These are phyloP conservation scores for Hanseniaspora sp. DNA, from an alignment of 1,139 yeast species.

Conservation along the genomic window DNA sequence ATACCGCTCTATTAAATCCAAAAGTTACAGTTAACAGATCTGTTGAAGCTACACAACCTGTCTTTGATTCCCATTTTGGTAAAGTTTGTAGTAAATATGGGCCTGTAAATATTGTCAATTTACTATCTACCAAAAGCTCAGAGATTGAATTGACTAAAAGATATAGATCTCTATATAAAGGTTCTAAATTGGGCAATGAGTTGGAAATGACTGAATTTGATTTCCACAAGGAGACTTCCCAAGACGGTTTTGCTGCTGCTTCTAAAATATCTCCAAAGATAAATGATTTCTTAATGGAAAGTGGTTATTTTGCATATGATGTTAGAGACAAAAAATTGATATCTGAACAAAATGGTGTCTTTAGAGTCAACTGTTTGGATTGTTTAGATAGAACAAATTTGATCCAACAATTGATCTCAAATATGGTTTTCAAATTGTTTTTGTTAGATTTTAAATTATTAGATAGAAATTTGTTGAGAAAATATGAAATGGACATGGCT, in stretches of 20 bases:
- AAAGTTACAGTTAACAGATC: conserved; percentile 83
- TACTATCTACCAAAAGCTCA: conserved; percentile 65
- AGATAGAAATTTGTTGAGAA: conserved; percentile 25
- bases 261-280: conserved; percentile 54
- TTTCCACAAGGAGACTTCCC: conserved; percentile 83
- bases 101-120: conserved; percentile 71
- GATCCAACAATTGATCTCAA: conserved; percentile 75
- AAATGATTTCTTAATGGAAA: conserved; percentile 54
- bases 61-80: conserved; percentile 72
- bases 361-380: conserved; percentile 87
- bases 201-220: conserved; percentile 71
- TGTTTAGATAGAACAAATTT: conserved; percentile 91
- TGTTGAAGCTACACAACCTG: conserved; percentile 82
- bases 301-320: conserved; percentile 69
- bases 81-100: conserved; percentile 66
- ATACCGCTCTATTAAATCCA: conserved; percentile 66
- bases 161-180: conserved; percentile 44
- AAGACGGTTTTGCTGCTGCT: conserved; percentile 81
- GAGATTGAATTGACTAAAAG: conserved; percentile 65
- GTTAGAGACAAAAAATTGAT: conserved; percentile 38
- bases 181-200: conserved; percentile 36
- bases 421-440: conserved; percentile 54
- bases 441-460: conserved; percentile 39
- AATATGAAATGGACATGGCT: conserved; percentile 22
- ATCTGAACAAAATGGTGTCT: conserved; percentile 77